Percentiles rank a stretch among this genome's conserved stretches.
Conservation (phyloP, 2,329 filamentous ascomycete genomes). For the Aaosphaeria arxii region DNA sequence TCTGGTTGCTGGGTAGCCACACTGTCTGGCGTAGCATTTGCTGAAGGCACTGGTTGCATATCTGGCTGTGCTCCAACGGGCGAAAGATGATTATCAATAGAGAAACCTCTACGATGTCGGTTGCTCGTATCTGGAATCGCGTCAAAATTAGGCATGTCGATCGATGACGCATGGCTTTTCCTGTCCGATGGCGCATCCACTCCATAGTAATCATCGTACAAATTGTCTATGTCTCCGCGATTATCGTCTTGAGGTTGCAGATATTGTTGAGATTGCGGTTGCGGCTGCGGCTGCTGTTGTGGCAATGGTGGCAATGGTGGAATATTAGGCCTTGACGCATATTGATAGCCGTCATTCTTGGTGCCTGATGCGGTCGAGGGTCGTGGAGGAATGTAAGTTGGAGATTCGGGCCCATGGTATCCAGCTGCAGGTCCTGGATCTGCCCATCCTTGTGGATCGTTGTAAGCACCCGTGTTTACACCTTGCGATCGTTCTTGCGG, state of each 20-base stretch:
- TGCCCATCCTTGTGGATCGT: conserved; percentile 28
- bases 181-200: conserved; percentile 23
- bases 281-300: conserved; percentile 14
- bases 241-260: conserved; percentile 21
- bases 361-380: conserved; percentile 34
- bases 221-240: conserved; percentile 47
- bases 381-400: conserved; percentile 31
- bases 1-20: conserved; percentile 9
- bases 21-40: conserved; percentile 1
- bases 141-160: conserved; percentile 64
- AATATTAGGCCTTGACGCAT: conserved; percentile 1
- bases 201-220: conserved; percentile 51
- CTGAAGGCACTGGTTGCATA: conserved; percentile 7
- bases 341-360: conserved; percentile 17
- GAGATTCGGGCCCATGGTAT: conserved; percentile 36
- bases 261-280: conserved; percentile 14
- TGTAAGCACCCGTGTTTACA: conserved; percentile 11
- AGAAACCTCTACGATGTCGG: conserved; percentile 33
- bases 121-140: conserved; percentile 43
- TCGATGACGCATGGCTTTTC: conserved; percentile 45
- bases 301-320: conserved; percentile 25
- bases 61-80: conserved; percentile 10
- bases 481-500: conserved; percentile 20
- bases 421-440: conserved; percentile 31
- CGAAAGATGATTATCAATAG: conserved; percentile 35